A percentile compares a stretch with the other conserved stretches of the same genome.
phyloP scores from a whole-genome alignment of 139 green algal species.

The Chlamydomonas sphaeroides region DNA sequence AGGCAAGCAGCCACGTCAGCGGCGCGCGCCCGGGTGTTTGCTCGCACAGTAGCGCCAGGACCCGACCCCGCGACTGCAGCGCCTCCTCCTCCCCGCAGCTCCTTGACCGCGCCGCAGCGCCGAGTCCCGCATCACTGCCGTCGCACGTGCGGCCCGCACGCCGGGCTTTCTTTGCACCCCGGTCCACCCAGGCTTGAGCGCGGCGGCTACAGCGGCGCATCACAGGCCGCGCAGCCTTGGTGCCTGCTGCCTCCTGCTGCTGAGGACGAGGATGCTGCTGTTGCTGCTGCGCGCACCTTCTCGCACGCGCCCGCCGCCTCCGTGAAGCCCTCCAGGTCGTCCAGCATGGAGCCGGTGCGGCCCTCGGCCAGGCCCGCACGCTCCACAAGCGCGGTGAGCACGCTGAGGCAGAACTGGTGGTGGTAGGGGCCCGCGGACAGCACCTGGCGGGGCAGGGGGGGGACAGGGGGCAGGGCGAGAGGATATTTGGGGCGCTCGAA shows the following conservation, averaged over 20 bases:
- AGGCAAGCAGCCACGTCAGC: not conserved
- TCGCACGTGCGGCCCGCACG: too few relatives aligned
- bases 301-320: conserved; percentile 33
- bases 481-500: not conserved
- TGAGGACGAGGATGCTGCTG: too few relatives aligned
- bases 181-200: too few relatives aligned
- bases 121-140: too few relatives aligned
- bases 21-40: not conserved
- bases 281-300: conserved; percentile 19
- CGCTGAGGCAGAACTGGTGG: conserved; percentile 24
- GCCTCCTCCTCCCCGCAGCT: too few relatives aligned
- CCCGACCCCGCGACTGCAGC: too few relatives aligned
- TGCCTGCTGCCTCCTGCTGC: too few relatives aligned
- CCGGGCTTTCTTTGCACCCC: too few relatives aligned
- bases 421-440: conserved; percentile 23
- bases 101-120: too few relatives aligned
- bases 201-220: too few relatives aligned
- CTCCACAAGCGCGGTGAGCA: conserved; percentile 37
- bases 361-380: not conserved
- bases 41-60: too few relatives aligned
- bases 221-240: too few relatives aligned
- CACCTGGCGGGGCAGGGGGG: not conserved
- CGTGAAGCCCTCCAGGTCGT: conserved; percentile 17
- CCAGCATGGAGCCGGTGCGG: conserved; percentile 16
- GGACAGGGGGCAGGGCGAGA: not conserved